Evolutionary conservation across 2,329 filamentous ascomycete species (phyloP), one percentile per base, ranked within the genome.

Genomic region (Penicillium decumbens): DNA sequence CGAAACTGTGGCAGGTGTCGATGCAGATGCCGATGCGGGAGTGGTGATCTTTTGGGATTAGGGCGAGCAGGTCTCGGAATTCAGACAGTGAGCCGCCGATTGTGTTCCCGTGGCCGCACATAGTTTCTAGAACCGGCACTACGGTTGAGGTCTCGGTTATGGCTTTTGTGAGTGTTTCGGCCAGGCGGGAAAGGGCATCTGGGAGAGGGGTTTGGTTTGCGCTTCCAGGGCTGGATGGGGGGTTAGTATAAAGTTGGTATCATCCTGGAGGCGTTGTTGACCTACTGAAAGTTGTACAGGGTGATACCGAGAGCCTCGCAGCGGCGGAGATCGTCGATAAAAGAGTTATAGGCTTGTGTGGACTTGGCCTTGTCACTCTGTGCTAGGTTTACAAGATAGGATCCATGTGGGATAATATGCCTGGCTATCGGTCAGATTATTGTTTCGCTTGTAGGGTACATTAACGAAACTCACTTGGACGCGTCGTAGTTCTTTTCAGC

Each of bases 1-100:
- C 92, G 69, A 97, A 97, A 50, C 90, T 84, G 71, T 98, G 93
- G 72, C 93, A 98, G 0, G 93, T 98, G 68, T 98, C 93, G 49
- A 98, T 83, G 70, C 93, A 98, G 15, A 98, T 90, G 40, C 92
- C 93, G 1, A 98, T 85, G 28, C 93, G 83, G 38, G 76, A 69
- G 73, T 95, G 95, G 68, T 95, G 83, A 20, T 90, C 80, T n/a
- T 67, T 55, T 0, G 72, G 72, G 23, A 97, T 81, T 7, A 83
- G 77, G 12, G 79, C 79, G 59, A 98, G 95, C 56, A 96, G 88
- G 62, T 90, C 87, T 10, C 85, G 79, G 41, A 98, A 79, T 62
- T 98, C 92, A 66, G 91, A 84, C 67, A 95, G 95, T 1, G 80
- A 84, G 13, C 83, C 85, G 27, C 93, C 93, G 44, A 98, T 83